Evolutionary conservation across 371 early-diverging fungal species (phyloP).

Genomic region (Thermomucor indicae-seudaticae): DNA sequence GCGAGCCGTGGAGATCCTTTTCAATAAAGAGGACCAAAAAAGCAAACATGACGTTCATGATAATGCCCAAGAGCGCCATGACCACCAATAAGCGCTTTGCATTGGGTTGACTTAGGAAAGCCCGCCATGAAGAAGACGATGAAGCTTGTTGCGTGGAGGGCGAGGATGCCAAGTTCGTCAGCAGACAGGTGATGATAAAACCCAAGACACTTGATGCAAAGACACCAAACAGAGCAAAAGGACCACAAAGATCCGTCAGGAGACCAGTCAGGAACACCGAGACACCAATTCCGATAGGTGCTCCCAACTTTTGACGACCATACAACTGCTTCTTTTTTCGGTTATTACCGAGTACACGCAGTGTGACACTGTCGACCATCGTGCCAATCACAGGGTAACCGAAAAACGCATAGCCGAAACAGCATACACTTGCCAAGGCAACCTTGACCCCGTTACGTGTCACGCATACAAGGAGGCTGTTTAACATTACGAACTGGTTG

Average conservation of each 20-base stretch:
- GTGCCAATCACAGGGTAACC: slow-evolving; percentile 33
- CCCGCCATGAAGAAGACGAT: slow-evolving; percentile 7
- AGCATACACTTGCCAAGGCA: slow-evolving; percentile 16
- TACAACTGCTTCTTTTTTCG: slow-evolving; percentile 25
- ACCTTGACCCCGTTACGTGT: slow-evolving; percentile 14
- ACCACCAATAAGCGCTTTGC: slow-evolving; percentile 21
- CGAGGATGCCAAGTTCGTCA: slow-evolving; percentile 9
- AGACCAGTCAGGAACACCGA: slow-evolving; percentile 30
- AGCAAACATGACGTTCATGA: slow-evolving; percentile 21
- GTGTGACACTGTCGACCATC: slow-evolving; percentile 19
- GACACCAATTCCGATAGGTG: slow-evolving; percentile 28
- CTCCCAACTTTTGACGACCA: slow-evolving; percentile 30
- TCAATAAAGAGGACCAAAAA: slow-evolving; percentile 29
- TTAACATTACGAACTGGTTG: too few species aligned
- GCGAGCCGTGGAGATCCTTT: slow-evolving; percentile 23
- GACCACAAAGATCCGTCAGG: slow-evolving; percentile 17
- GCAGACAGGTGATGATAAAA: slow-evolving; percentile 14
- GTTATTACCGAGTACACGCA: slow-evolving; percentile 22
- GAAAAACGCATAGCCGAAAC: slow-evolving; percentile 35
- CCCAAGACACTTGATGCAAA: slow-evolving; percentile 14
- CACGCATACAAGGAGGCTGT: too few species aligned
- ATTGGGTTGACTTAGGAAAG: slow-evolving; percentile 14
- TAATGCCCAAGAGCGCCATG: slow-evolving; percentile 18
- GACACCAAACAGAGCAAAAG: slow-evolving; percentile 26
- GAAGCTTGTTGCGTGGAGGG: too few species aligned